Evolutionary conservation across 768 basidiomycete genomes (phyloP), one percentile per base, ranked within the genome.

Genomic region (Leccinum sublutescens): DNA sequence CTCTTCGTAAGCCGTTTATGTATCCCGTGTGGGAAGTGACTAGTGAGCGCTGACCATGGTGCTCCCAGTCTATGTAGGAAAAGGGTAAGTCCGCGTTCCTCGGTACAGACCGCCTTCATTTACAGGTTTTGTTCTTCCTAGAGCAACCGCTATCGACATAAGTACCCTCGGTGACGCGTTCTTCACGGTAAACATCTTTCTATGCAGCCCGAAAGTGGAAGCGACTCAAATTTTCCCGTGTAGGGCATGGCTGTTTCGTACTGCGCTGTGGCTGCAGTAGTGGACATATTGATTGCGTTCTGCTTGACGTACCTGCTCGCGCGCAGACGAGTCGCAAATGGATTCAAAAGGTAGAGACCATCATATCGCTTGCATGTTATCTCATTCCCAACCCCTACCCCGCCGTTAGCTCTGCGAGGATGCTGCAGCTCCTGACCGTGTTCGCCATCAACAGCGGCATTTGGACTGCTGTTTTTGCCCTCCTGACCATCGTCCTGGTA

Each of bases 361-460:
- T 45, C 25, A 3, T 19, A 11, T 29, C 21, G 47, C 5, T 53
- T 15, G 10, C 53, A 47, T 23, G 7, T 25, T 5, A 4, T 7
- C 23, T 54, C 4, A 49, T 54, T 21, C 11, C 7, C 25, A 49
- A 23, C 48, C 25, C 45, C 15, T 23, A 49, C 19, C 2, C 11
- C 12, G 5, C 11, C 9, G 10, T 19, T 27, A 58, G 57, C 6
- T 49, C 57, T 38, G 57, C 57, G 19, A 54, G 33, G 47, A 34
- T 54, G 25, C 27, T 55, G 23, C 57, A 58, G 31, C 47, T 58
- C 36, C 52, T 58, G 34, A 40, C 57, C 1, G 57, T 58, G 27
- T 58, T 58, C 29, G 57, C 47, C 19, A 49, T 58, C 34, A 58
- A 58, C 12, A 57, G 56, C 17, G 56, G 51, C 38, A 53, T 53